Evolutionary conservation across 768 basidiomycete genomes (phyloP).

Genomic region (Boletus rubropictus): DNA sequence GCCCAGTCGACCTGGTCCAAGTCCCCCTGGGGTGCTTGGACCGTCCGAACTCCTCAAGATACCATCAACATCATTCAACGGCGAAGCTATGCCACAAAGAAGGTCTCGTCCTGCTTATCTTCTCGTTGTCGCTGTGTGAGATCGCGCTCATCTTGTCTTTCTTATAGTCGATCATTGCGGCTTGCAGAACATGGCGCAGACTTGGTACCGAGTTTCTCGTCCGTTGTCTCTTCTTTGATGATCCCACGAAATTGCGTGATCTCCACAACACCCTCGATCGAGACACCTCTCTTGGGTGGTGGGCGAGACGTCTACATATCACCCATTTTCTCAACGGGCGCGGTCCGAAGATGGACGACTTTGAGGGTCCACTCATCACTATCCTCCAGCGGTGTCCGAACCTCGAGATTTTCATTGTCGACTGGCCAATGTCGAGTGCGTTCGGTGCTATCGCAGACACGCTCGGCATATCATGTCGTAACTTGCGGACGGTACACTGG

Average conservation of each 20-base stretch:
- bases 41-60: conserved; percentile 54
- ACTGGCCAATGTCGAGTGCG: conserved; percentile 53
- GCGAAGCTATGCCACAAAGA: conserved; percentile 60
- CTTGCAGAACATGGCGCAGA: conserved; percentile 58
- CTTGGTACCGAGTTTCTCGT: conserved; percentile 64
- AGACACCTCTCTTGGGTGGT: conserved; percentile 57
- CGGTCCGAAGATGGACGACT: conserved; percentile 40
- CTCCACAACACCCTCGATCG: conserved; percentile 50
- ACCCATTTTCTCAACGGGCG: conserved; percentile 43
- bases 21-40: conserved; percentile 44
- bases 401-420: conserved; percentile 65
- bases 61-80: conserved; percentile 53
- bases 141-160: not conserved
- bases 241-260: conserved; percentile 48
- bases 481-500: conserved; percentile 58
- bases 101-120: conserved; percentile 34
- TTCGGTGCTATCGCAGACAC: conserved; percentile 65
- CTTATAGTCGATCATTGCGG: conserved; percentile 57
- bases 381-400: conserved; percentile 65
- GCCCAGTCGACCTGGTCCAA: conserved; percentile 63
- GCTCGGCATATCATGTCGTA: conserved; percentile 45
- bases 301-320: conserved; percentile 68
- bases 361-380: conserved; percentile 50
- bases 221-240: conserved; percentile 61
- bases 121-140: not conserved